Base-by-base conservation (phyloP, 768 basidiomycete species). In the Candolleomyces eurysporus region DNA sequence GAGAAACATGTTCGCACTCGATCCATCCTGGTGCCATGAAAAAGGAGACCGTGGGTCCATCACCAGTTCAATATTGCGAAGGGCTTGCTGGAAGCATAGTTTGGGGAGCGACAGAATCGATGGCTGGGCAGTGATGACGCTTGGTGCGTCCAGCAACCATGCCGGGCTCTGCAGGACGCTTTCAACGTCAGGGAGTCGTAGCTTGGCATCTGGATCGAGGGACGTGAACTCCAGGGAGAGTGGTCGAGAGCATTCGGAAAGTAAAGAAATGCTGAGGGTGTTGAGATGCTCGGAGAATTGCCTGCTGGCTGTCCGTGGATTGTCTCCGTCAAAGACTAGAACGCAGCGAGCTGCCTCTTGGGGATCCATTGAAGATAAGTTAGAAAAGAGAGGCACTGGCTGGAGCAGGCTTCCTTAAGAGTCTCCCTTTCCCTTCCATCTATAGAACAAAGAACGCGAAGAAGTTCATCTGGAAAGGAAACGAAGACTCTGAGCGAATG, bases 51-150 rank as follows among this genome's bases (percentile, higher is more conserved):
- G 75, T 71, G 49, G 11, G 36, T 36, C 36, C 36, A 36, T 36
- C 36, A 36, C 6, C 5, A 36, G 36, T 11, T 36, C 36, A 2
- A 87, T 79, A 64, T 85, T 87, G 14, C 79, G 80, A 55, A 87
- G 74, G 8, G 71, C 57, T 70, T 89, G 87, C 17, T 78, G 63
- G 5, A 88, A 72, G 57, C 87, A 78, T 45, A 87, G 76, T 16
- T 71, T 73, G 1, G 45, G 45, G 14, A 46, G 45, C 5, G 5
- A 6, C 36, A 36, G 11, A 5, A 36, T 36, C 36, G 6, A 11
- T 36, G 2, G 4, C 9, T 48, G 16, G 46, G 46, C 1, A 10
- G 8, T 6, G 46, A 17, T 48, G 46, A 48, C 21, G 5, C 36
- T 36, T 36, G 36, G 36, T 7, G 36, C 2, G 36, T 36, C 36